Evolutionary conservation across 164 flowering plant genomes (phyloP), one percentile per base, ranked within the genome.

Genomic region (Aristolochia contorta): DNA sequence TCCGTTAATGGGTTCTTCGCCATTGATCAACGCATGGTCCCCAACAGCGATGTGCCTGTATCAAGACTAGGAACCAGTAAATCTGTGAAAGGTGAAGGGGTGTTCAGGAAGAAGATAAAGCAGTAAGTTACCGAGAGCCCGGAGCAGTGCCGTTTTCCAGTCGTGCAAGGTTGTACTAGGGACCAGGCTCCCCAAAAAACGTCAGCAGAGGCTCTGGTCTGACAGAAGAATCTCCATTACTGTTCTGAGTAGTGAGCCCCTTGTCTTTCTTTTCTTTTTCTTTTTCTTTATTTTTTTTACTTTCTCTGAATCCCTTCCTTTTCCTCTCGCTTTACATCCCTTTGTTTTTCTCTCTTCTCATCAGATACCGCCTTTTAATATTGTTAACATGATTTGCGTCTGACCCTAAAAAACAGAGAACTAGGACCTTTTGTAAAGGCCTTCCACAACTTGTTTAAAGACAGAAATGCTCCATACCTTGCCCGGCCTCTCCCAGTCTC

Each of bases 161-260:
- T 71, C 56, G 16, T 53, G 56, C 56, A 53, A 61, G 72, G 67
- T 65, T 6, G 71, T 65, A 53, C 56, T 27, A 53, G 81, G 85
- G 84, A 76, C 81, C 86, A 81, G 77, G 65, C 67, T 68, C 66
- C 30, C 64, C 23, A 21, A 50, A 46, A 49, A 71, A 73, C 79
- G 81, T 83, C 88, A 80, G 77, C 82, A 75, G 62, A 73, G 73
- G 74, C 71, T 61, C 64, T 56, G 61, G 65, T 60, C 79, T 81
- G 87, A 78, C 82, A 81, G 67, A 77, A 78, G 83, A 79, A 80
- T 81, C 84, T 79, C 76, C 82, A 82, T 84, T 75, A 73, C 82
- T 79, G 74, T 64, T 79, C 43, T 37, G 43, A 37, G 74, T 63
- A 75, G 75, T 68, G 69, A 77, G 8, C 27, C n/a, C 41, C 41